Base-by-base conservation (phyloP, 2,329 filamentous ascomycete species). In the Botrytis medusae region DNA sequence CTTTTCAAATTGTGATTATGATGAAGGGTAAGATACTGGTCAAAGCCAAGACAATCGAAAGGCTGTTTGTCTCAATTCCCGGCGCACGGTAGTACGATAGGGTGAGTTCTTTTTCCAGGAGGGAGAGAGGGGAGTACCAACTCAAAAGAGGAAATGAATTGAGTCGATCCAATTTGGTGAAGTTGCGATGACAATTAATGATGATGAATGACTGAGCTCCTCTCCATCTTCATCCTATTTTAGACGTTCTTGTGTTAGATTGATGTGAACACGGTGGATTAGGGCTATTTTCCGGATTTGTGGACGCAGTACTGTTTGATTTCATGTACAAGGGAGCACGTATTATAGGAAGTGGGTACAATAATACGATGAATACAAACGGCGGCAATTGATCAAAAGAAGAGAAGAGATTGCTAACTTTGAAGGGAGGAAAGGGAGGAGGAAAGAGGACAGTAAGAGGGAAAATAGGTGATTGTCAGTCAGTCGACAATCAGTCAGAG, bases 61-160 rank as follows among this genome's bases (percentile, higher is more conserved):
- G 40, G 65, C 32, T 57, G 37, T 32, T 69, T 40, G 65, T 69
- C 64, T 68, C 64, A 68, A 68, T 68, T 54, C 46, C 46, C 46
- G 34, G 64, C 48, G 64, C 64, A 68, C 64, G 64, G 64, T 68
- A 68, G 46, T 68, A 42, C 34, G 62, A 32, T 68, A 68, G 64
- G 64, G 46, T 40, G 16, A 40, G 14, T 54, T 68, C 46, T 54
- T 68, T 54, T 68, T n/a, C 64, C 10, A 54, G 0, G 16, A 68
- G 18, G 54, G 34, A 54, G 34, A 29, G 22, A n/a, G 25, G 34
- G 37, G 65, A 69, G 51, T 69, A 57, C 48, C 65, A 69, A 25
- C n/a, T n/a, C 48, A 57, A 69, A 42, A 69, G 22, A 69, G 65
- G 65, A 69, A 69, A 57, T 32, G n/a, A 10, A 10, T 16, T 29